A percentile compares a stretch with the other conserved stretches of the same genome.
phyloP scores from a whole-genome alignment of 1,284 basidiomycete genomes.

The Tilletiaria anomala region DNA sequence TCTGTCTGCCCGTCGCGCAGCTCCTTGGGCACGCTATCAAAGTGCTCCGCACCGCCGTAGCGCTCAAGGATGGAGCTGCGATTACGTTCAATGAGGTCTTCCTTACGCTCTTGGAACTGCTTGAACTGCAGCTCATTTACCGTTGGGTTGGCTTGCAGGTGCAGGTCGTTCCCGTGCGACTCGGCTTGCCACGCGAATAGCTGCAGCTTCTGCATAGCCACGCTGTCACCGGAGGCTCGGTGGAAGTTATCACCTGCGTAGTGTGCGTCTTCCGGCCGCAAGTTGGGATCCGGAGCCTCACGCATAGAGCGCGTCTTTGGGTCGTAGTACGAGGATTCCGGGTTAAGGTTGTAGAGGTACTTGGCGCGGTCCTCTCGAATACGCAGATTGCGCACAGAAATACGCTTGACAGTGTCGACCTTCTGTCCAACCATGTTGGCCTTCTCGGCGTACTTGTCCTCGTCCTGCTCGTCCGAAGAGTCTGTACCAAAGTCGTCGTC shows the following conservation, averaged over 20 bases:
- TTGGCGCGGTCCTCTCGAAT: slow-evolving; percentile 99
- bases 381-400: slow-evolving; percentile 92
- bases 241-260: slow-evolving; percentile 96
- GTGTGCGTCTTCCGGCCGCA: slow-evolving; percentile 67
- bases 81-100: slow-evolving; percentile 68
- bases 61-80: slow-evolving; percentile 49
- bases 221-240: slow-evolving; percentile 76
- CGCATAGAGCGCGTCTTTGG: slow-evolving; percentile 99
- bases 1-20: slow-evolving; percentile 86
- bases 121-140: slow-evolving; percentile 74
- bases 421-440: slow-evolving; percentile 96
- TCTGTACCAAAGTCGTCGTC: slow-evolving; percentile 62
- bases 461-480: slow-evolving; percentile 46
- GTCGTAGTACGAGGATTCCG: slow-evolving; percentile 92
- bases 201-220: slow-evolving; percentile 76
- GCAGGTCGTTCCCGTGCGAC: slow-evolving; percentile 79
- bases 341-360: slow-evolving; percentile 92
- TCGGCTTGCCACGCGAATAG: slow-evolving; percentile 96
- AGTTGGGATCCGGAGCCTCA: slow-evolving; percentile 69
- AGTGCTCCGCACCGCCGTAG: slow-evolving; percentile 88
- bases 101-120: slow-evolving; percentile 82
- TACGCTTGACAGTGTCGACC: slow-evolving; percentile 90
- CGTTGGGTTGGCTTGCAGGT: slow-evolving; percentile 90
- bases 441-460: slow-evolving; percentile 66
- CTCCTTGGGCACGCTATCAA: slow-evolving; percentile 74